Conservation (phyloP, 139 green algal genomes). For the Volvox africanus region DNA sequence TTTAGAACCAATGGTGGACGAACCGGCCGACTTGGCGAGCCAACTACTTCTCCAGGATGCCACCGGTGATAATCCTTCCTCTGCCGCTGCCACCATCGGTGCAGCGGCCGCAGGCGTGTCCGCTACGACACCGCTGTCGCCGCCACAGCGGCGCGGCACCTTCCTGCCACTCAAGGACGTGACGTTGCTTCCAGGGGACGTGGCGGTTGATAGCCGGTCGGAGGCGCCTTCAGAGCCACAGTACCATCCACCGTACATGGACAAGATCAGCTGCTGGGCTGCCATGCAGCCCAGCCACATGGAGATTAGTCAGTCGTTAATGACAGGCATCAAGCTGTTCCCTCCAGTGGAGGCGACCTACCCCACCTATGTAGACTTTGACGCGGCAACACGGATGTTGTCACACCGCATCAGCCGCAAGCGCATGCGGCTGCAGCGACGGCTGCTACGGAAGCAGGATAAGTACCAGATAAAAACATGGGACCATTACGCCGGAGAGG, state of each 20-base stretch:
- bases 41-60: not conserved
- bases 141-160: not conserved
- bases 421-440: slow-evolving; percentile 42
- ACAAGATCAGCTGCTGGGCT: slow-evolving; percentile 58
- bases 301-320: slow-evolving; percentile 29
- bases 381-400: slow-evolving; percentile 50
- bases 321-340: slow-evolving; percentile 56
- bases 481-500: slow-evolving; percentile 53
- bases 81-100: not conserved
- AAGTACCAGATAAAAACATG: slow-evolving; percentile 68
- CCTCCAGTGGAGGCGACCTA: slow-evolving; percentile 58
- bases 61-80: not conserved
- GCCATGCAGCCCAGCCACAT: slow-evolving; percentile 56
- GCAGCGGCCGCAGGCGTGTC: not conserved
- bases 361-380: slow-evolving; percentile 64
- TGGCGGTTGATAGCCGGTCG: not conserved
- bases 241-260: slow-evolving; percentile 51
- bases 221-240: slow-evolving; percentile 3
- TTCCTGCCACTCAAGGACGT: slow-evolving; percentile 32
- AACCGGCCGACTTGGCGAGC: not conserved
- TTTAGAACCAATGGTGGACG: not conserved
- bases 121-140: not conserved
- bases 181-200: not conserved
- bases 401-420: slow-evolving; percentile 47
- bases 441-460: slow-evolving; percentile 49